Evolutionary conservation across 352 stramenopile species (phyloP).

Genomic region (Phytophthora citricola): DNA sequence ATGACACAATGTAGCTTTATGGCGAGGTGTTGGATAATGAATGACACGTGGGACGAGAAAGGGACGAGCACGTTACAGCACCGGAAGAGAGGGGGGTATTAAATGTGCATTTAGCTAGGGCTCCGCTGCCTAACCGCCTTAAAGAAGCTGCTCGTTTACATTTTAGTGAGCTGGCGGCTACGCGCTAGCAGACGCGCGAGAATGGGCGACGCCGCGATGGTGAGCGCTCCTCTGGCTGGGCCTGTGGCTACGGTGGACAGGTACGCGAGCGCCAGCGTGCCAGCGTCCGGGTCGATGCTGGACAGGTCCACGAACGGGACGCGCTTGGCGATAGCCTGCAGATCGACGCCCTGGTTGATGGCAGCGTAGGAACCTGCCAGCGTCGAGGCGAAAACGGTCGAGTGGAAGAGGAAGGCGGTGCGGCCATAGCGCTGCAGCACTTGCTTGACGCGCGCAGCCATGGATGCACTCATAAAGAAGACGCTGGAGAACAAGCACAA

Average conservation of each 20-base stretch:
- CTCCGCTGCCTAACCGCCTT: too few species aligned
- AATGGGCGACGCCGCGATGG: constrained; percentile 74
- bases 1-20: constrained; percentile 5
- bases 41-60: constrained; percentile 10
- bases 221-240: constrained; percentile 71
- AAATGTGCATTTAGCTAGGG: too few species aligned
- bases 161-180: constrained; percentile 30
- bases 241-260: constrained; percentile 92
- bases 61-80: constrained; percentile 6
- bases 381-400: constrained; percentile 95
- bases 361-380: constrained; percentile 87
- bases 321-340: constrained; percentile 57
- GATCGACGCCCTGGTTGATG: constrained; percentile 73
- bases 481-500: too few species aligned
- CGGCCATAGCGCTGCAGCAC: constrained; percentile 95
- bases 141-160: constrained; percentile 14
- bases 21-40: not conserved
- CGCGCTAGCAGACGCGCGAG: constrained; percentile 72
- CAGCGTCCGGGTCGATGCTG: constrained; percentile 71
- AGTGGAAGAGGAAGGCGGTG: constrained; percentile 92
- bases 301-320: constrained; percentile 79
- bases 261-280: constrained; percentile 88
- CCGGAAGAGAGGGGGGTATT: constrained; percentile 1
- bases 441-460: constrained; percentile 74
- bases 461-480: constrained; percentile 24